Percentiles rank a stretch among this genome's conserved stretches.
Evolutionary conservation across 441 rosid species (phyloP).

Genomic region (Corymbia calophylla): DNA sequence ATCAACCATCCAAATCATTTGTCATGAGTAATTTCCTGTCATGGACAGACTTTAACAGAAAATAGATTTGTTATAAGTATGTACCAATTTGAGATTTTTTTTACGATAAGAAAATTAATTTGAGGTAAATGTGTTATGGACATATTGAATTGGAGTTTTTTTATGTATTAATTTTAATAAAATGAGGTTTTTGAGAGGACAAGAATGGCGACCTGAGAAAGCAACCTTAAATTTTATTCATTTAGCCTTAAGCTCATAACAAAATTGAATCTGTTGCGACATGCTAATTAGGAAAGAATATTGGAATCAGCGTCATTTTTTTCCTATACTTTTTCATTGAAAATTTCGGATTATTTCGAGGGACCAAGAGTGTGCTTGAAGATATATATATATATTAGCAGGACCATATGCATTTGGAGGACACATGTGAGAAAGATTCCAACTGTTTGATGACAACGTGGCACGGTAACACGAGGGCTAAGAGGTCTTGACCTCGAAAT

Average conservation of each 20-base stretch:
- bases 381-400: not conserved
- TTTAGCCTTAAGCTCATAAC: not conserved
- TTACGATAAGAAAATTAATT: not conserved
- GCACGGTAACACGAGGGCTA: not conserved
- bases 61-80: not conserved
- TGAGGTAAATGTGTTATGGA: not conserved
- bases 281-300: not conserved
- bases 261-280: not conserved
- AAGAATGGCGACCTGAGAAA: not conserved
- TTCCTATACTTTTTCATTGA: not conserved
- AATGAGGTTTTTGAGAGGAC: not conserved
- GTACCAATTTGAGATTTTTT: not conserved
- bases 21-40: not conserved
- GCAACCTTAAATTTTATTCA: not conserved
- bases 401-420: not conserved
- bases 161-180: not conserved
- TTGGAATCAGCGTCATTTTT: not conserved
- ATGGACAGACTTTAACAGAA: not conserved
- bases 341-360: not conserved
- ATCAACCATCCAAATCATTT: not conserved
- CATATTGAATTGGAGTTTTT: not conserved
- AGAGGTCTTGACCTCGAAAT: not conserved
- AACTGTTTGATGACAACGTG: not conserved
- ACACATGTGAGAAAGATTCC: not conserved
- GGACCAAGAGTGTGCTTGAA: not conserved